phyloP scores from a whole-genome alignment of 1,139 yeast genomes.

The Magnusiomyces tetraspermus region DNA sequence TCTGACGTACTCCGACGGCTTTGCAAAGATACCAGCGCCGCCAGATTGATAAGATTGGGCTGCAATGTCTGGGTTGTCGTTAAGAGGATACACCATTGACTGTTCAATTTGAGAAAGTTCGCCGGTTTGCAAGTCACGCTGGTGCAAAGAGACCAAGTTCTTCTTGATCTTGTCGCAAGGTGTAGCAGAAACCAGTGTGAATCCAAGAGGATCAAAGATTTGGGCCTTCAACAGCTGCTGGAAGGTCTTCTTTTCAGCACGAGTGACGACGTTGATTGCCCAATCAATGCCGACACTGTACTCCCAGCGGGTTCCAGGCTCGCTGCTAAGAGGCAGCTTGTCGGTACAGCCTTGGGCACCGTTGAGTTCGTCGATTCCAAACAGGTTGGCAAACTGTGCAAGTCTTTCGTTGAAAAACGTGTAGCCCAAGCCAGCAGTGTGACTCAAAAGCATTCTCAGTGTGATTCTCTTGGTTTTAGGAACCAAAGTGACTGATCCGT shows the following conservation, averaged over 20 bases:
- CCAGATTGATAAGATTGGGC: constrained; percentile 29
- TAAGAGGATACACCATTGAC: constrained; percentile 7
- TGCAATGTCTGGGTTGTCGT: constrained; percentile 6
- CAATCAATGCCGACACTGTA: constrained; percentile 48
- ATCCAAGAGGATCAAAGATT: constrained; percentile 41
- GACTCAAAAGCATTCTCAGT: constrained; percentile 41
- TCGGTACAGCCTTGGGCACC: constrained; percentile 17
- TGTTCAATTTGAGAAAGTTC: constrained; percentile 8
- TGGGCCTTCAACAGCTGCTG: constrained; percentile 37
- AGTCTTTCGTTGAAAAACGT: constrained; percentile 27
- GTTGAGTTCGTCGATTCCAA: constrained; percentile 14
- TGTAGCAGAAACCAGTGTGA: constrained; percentile 35
- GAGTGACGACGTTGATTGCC: constrained; percentile 43
- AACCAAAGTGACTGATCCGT: constrained; percentile 35
- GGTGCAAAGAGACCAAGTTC: constrained; percentile 13
- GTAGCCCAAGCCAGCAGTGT: constrained; percentile 34
- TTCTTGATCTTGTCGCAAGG: constrained; percentile 7
- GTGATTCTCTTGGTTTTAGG: constrained; percentile 37
- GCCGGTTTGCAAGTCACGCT: constrained; percentile 11
- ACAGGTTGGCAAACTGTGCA: constrained; percentile 10
- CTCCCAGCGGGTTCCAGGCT: constrained; percentile 46
- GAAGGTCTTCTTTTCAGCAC: constrained; percentile 37
- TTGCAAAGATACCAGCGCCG: constrained; percentile 43
- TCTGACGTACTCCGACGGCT: constrained; percentile 38
- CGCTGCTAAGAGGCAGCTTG: constrained; percentile 38